These are phyloP conservation scores for Cyberlindnera suaveolens DNA, from an alignment of 805 yeast species.

Conservation along the genomic window DNA sequence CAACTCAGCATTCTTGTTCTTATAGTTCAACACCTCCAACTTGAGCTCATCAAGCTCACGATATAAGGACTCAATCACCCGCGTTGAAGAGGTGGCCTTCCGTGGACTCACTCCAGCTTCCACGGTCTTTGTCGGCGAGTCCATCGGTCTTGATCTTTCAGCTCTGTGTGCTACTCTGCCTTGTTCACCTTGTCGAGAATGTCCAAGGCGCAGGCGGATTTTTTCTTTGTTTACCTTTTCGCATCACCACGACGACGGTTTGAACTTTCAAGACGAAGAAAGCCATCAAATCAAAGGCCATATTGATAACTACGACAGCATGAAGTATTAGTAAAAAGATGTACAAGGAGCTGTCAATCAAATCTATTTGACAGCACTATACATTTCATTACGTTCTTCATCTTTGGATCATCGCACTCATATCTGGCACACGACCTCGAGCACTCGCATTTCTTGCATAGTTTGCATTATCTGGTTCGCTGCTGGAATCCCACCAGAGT, in stretches of 20 bases:
- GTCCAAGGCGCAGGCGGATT: too few species aligned
- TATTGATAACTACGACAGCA: too few species aligned
- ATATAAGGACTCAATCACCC: conserved; percentile 39
- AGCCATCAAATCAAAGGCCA: too few species aligned
- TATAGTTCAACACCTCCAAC: conserved; percentile 29
- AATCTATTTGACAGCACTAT: conserved; percentile 28
- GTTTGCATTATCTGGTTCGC: conserved; percentile 57
- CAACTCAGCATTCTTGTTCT: conserved; percentile 44
- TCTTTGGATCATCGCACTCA: conserved; percentile 36
- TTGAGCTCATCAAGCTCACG: conserved; percentile 48
- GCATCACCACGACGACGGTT: too few species aligned
- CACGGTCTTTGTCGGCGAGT: not conserved
- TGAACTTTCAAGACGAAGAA: too few species aligned
- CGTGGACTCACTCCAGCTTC: not conserved
- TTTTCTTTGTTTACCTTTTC: not conserved
- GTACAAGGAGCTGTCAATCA: too few species aligned
- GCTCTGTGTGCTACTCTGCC: not conserved
- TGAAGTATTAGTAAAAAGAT: not conserved
- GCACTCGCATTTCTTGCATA: conserved; percentile 41
- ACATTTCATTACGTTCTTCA: conserved; percentile 43
- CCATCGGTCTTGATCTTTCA: not conserved
- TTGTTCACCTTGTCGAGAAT: too few species aligned
- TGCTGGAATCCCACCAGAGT: conserved; percentile 46
- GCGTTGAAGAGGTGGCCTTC: conserved; percentile 10
- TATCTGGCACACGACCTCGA: conserved; percentile 59